phyloP scores from a whole-genome alignment of 208 protist species.

The Strigomonas culicis region DNA sequence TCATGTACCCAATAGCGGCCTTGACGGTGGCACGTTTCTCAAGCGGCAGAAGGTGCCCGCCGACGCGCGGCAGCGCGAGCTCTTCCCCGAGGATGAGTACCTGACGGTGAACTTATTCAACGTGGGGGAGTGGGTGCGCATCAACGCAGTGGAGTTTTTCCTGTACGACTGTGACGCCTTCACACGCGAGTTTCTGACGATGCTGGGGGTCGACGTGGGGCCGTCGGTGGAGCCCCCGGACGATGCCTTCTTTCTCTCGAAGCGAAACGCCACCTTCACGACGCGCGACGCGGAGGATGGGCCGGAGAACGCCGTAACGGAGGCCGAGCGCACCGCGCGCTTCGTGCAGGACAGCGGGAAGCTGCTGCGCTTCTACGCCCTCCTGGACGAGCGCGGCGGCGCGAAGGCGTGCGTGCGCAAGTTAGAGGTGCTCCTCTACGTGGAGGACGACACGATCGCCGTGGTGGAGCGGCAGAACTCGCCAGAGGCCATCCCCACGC shows the following conservation, averaged over 20 bases:
- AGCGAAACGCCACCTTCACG: slow-evolving; percentile 53
- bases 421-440: slow-evolving; percentile 93
- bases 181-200: slow-evolving; percentile 89
- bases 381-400: slow-evolving; percentile 70
- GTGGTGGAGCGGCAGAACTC: slow-evolving; percentile 89
- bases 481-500: slow-evolving; percentile 84
- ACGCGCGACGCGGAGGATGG: slow-evolving; percentile 23
- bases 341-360: slow-evolving; percentile 94
- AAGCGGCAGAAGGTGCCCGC: slow-evolving; percentile 85
- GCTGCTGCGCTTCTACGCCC: slow-evolving; percentile 94
- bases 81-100: slow-evolving; percentile 81
- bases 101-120: slow-evolving; percentile 90
- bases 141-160: slow-evolving; percentile 92
- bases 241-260: slow-evolving; percentile 65
- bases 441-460: slow-evolving; percentile 95
- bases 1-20: slow-evolving; percentile 90
- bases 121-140: slow-evolving; percentile 81
- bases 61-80: slow-evolving; percentile 70
- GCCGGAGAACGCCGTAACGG: slow-evolving; percentile 40
- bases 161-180: slow-evolving; percentile 93
- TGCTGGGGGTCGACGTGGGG: slow-evolving; percentile 67
- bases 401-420: slow-evolving; percentile 62
- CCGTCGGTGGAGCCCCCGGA: slow-evolving; percentile 50
- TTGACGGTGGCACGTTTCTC: slow-evolving; percentile 92
- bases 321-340: slow-evolving; percentile 60